Evolutionary conservation across 2,329 filamentous ascomycete species (phyloP), one percentile per base, ranked within the genome.

Genomic region (Mycosphaerelloides madeirae): DNA sequence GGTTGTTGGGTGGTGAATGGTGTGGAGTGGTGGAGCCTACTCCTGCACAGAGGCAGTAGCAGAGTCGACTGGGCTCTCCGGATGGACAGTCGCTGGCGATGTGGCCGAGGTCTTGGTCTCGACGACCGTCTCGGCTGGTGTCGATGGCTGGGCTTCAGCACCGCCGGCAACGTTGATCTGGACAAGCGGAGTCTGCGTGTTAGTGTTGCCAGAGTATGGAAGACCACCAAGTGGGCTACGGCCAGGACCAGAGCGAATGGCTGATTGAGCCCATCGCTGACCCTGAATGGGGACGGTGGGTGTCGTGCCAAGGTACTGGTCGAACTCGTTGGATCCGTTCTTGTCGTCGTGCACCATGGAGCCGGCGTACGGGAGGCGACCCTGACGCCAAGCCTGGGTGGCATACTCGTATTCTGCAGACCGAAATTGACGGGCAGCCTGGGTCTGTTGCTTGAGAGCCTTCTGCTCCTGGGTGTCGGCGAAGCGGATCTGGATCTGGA

Each of bases 381-480:
- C 60, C 41, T 61, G 62, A 44, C 60, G 58, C 59, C 57, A 58
- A 43, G 59, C 58, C 38, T 60, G 55, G 41, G 62, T 56, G 40
- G 62, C 54, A 52, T 59, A 51, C 54, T 64, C 72, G 70, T 97
- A 97, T 28, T 40, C 93, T 46, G 93, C 93, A 46, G 91, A 93
- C 48, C 93, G 87, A 71, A 95, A 97, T 62, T 95, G 88, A 49
- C 93, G 89, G 46, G 90, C 87, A 65, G 95, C 89, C 25, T 93
- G 89, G 32, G 91, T 97, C 64, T 96, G 85, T 53, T 93, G 85
- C 77, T 98, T 98, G 57, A 98, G 77, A 64, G 93, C 82, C 74
- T 98, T 98, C 69, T 98, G 93, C 51, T 91, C 86, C 43, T 93
- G 87, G 29, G 93, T 98, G 63, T 98, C 93, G 52, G 94, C 91